Percentiles rank a stretch among this genome's conserved stretches.
phyloP scores from a whole-genome alignment of 441 rosid species.

The Erodium trifolium region DNA sequence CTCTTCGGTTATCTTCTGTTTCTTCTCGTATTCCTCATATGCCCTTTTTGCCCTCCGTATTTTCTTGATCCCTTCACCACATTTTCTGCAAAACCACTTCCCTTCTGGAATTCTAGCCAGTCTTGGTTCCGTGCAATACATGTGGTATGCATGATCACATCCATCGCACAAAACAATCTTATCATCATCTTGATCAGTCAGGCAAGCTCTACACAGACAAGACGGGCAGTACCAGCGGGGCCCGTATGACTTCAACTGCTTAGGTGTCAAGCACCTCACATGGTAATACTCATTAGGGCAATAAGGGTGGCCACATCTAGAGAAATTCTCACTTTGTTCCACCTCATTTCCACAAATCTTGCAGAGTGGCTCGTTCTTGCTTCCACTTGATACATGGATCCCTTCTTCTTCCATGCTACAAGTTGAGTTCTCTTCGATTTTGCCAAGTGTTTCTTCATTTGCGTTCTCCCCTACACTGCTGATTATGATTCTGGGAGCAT shows the following conservation, averaged over 20 bases:
- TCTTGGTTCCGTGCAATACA: slow-evolving; percentile 72
- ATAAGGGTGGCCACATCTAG: slow-evolving; percentile 53
- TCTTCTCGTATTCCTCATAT: slow-evolving; percentile 26
- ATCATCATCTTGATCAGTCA: slow-evolving; percentile 62
- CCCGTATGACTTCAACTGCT: slow-evolving; percentile 49
- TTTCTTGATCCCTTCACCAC: slow-evolving; percentile 46
- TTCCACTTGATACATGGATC: slow-evolving; percentile 10
- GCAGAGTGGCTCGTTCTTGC: slow-evolving; percentile 28
- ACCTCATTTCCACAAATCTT: slow-evolving; percentile 47
- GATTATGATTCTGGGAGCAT: slow-evolving; percentile 28
- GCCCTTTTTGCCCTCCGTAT: slow-evolving; percentile 42
- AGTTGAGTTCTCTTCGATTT: slow-evolving; percentile 34
- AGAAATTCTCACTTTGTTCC: slow-evolving; percentile 34
- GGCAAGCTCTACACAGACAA: slow-evolving; percentile 80
- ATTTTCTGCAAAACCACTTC: slow-evolving; percentile 74
- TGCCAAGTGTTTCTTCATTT: slow-evolving; percentile 20
- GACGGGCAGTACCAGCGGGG: slow-evolving; percentile 86
- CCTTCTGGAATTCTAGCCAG: slow-evolving; percentile 44
- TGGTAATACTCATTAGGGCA: slow-evolving; percentile 67
- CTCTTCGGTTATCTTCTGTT: slow-evolving; percentile 21
- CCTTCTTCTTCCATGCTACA: slow-evolving; percentile 25
- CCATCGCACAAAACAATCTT: slow-evolving; percentile 75
- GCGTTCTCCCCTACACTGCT: slow-evolving; percentile 6
- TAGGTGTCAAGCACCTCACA: slow-evolving; percentile 58
- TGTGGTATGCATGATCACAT: slow-evolving; percentile 84